Percentiles rank a stretch among this genome's conserved stretches.
Evolutionary conservation across 805 yeast species (phyloP).

Genomic region (Hemisphaericaspora nanyangensis): DNA sequence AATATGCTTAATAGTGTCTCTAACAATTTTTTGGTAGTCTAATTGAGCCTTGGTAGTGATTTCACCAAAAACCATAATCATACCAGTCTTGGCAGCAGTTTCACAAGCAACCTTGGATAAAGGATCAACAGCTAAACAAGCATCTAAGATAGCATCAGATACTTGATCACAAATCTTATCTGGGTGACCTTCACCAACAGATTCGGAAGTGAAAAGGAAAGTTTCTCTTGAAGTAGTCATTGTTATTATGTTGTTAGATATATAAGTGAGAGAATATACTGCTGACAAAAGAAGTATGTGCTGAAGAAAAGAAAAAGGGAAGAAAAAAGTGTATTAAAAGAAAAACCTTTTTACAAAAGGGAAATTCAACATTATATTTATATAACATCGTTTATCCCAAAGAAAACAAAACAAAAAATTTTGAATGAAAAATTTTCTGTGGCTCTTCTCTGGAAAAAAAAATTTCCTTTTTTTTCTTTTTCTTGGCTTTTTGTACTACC

Average conservation of each 20-base stretch:
- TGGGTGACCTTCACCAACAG: conserved; percentile 94
- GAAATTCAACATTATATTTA: neutral
- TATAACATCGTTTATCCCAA: too few relatives aligned
- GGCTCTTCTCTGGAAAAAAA: neutral
- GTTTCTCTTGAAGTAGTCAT: conserved; percentile 23
- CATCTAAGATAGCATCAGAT: conserved; percentile 96
- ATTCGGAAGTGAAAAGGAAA: conserved; percentile 76
- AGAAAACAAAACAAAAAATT: too few relatives aligned
- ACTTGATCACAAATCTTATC: conserved; percentile 98
- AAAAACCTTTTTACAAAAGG: conserved; percentile 2
- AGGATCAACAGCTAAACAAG: conserved; percentile 94
- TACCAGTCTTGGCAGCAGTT: conserved; percentile 98
- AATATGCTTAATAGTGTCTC: conserved; percentile 97
- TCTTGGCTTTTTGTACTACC: too few relatives aligned
- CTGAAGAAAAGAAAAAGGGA: conserved; percentile 2
- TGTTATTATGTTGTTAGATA: neutral
- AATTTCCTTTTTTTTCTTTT: conserved; percentile 1
- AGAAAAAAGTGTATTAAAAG: conserved; percentile 1
- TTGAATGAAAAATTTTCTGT: neutral
- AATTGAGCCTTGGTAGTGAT: conserved; percentile 94
- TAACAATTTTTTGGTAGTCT: conserved; percentile 95
- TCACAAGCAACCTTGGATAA: conserved; percentile 99
- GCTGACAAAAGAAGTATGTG: neutral
- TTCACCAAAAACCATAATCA: conserved; percentile 99
- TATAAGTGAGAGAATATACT: neutral